Evolutionary conservation across 2,329 filamentous ascomycete genomes (phyloP), one percentile per base, ranked within the genome.

Genomic region (Paraphoma chrysanthemicola): DNA sequence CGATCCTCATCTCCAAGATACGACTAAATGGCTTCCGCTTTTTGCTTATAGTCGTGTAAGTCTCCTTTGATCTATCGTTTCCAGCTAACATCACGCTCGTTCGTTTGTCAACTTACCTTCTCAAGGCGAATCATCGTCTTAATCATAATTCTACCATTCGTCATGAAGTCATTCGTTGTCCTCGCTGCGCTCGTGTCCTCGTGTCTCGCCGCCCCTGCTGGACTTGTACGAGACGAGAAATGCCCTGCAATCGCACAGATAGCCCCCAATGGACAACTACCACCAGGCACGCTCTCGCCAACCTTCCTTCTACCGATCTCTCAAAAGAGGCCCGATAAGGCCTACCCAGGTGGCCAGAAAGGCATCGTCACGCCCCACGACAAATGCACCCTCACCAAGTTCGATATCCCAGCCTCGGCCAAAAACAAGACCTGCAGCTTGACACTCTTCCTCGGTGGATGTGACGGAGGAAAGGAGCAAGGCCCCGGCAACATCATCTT

Each of bases 401-500:
- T 64, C 52, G 59, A 64, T 49, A 64, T 64, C 28, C 61, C 61
- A 29, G 61, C 59, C 10, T 59, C 48, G 10, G 59, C 58, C 16
- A 44, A 57, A 36, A 57, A 59, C 59, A 64, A 64, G 30, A 64
- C 61, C 6, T 64, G 61, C 54, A 59, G 53, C 41, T 54, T 64
- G 2, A 29, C 41, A 5, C 61, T 64, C 36, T 53, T 54, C 46
- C 61, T 64, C 33, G 61, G 61, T 23, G 52, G 51, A 36, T 58
- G 61, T 8, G 33, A 46, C 6, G 54, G 51, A n/a, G 11, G 47
- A 8, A 33, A 41, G 10, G 53, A 63, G 30, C 53, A 55, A 17
- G 61, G 61, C 12, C 59, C 61, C 17, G 61, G 61, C 30, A 64
- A 64, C 49, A 64, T 64, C 53, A 57, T 47, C 51, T 64, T 64